These are phyloP conservation scores for Parastagonospora nodorum DNA, from an alignment of 2,329 filamentous ascomycete genomes.

Conservation along the genomic window DNA sequence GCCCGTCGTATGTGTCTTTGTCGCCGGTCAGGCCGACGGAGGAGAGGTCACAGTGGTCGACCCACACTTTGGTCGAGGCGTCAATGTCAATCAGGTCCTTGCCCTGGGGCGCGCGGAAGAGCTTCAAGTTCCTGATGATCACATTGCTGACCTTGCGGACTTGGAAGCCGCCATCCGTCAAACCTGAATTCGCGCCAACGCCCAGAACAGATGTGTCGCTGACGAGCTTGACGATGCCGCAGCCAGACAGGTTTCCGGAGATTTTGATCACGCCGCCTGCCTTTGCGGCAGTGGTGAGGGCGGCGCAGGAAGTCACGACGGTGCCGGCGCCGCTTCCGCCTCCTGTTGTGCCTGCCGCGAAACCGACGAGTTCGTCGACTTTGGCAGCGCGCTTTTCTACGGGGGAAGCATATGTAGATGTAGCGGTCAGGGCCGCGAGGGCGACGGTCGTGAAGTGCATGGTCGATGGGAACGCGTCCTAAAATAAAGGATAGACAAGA, in stretches of 20 bases:
- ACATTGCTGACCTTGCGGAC: constrained; percentile 62
- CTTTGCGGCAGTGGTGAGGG: constrained; percentile 56
- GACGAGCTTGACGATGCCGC: constrained; percentile 35
- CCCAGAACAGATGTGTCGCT: constrained; percentile 43
- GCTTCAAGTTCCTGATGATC: constrained; percentile 67
- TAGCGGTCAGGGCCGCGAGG: constrained; percentile 30
- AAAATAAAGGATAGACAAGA: no score
- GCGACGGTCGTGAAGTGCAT: constrained; percentile 37
- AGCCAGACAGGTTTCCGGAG: constrained; percentile 36
- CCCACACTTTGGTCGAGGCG: constrained; percentile 60
- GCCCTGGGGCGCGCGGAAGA: constrained; percentile 60
- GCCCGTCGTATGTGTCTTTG: constrained; percentile 41
- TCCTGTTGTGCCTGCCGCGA: constrained; percentile 60
- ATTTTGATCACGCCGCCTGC: constrained; percentile 41
- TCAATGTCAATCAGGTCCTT: constrained; percentile 67
- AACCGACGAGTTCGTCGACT: constrained; percentile 48
- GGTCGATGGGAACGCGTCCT: background rate
- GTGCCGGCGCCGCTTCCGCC: constrained; percentile 61
- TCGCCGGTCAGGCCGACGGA: constrained; percentile 51
- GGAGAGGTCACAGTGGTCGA: constrained; percentile 70
- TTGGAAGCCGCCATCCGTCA: constrained; percentile 56
- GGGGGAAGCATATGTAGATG: constrained; percentile 27
- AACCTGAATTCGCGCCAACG: constrained; percentile 49
- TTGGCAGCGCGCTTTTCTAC: constrained; percentile 34
- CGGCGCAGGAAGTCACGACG: constrained; percentile 58